Percentiles rank a stretch among this genome's conserved stretches.
Evolutionary conservation across 305 asterid genomes (phyloP).

Genomic region (Ruellia speciosa): DNA sequence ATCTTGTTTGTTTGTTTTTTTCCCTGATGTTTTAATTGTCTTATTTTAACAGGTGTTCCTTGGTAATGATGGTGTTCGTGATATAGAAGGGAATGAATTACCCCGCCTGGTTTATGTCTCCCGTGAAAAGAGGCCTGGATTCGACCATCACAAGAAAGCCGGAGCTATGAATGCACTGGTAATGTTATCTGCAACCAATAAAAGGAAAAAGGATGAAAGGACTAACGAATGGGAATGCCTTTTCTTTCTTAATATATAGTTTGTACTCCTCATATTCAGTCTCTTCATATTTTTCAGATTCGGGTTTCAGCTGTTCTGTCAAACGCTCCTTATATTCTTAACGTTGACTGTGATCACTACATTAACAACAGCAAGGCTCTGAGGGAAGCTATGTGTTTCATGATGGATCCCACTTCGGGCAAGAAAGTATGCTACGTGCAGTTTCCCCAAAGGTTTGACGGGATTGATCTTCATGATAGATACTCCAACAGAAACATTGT

Average conservation of each 20-base stretch:
- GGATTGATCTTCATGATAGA: conserved; percentile 62
- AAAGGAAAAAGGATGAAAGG: too few relatives aligned
- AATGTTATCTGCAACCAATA: background rate
- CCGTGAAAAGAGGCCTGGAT: conserved; percentile 73
- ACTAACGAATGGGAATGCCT: background rate
- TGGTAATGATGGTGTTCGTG: conserved; percentile 46
- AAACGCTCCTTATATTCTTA: conserved; percentile 59
- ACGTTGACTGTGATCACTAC: conserved; percentile 72
- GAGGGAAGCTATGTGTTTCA: conserved; percentile 69
- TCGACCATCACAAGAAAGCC: conserved; percentile 71
- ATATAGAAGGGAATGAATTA: conserved; percentile 45
- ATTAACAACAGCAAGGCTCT: conserved; percentile 67
- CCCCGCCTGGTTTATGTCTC: conserved; percentile 62
- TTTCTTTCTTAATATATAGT: background rate
- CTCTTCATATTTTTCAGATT: conserved; percentile 26
- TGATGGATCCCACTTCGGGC: conserved; percentile 76
- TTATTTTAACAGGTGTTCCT: conserved; percentile 40
- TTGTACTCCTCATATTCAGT: background rate
- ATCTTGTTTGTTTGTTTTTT: background rate
- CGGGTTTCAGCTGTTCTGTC: conserved; percentile 64
- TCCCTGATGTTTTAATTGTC: conserved; percentile 4
- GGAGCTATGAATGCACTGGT: conserved; percentile 82
- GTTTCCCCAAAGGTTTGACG: conserved; percentile 71
- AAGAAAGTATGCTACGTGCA: conserved; percentile 63
- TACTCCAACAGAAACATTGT: conserved; percentile 63